phyloP scores from a whole-genome alignment of 306 rosid genomes.

The Hylodesmum podocarpum region DNA sequence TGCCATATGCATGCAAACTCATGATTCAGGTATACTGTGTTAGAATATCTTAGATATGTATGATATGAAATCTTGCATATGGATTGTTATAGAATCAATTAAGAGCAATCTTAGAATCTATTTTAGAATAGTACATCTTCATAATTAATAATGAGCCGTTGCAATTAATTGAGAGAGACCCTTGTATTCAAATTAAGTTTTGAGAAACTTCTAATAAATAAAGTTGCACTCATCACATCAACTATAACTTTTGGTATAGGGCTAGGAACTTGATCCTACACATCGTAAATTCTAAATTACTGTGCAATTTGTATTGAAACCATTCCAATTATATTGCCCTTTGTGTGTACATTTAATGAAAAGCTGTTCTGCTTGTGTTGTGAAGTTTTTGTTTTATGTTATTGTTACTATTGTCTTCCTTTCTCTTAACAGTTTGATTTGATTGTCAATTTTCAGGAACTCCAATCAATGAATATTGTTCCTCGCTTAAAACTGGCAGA shows the following conservation, averaged over 20 bases:
- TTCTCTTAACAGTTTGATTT: neutral
- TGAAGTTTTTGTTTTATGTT: neutral
- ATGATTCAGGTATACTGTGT: slow-evolving; percentile 68
- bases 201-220: neutral
- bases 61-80: neutral
- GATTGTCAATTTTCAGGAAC: slow-evolving; percentile 63
- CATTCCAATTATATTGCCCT: neutral
- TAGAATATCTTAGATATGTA: neutral
- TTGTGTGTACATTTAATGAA: neutral
- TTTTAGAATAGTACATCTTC: neutral
- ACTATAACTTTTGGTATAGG: neutral
- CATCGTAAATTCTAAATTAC: neutral
- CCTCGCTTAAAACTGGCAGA: slow-evolving; percentile 79
- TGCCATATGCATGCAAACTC: slow-evolving; percentile 98
- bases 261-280: neutral
- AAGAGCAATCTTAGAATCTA: neutral
- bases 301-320: neutral
- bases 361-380: neutral
- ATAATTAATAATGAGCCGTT: neutral
- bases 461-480: slow-evolving; percentile 89
- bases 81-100: neutral
- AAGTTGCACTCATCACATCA: neutral
- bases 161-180: neutral
- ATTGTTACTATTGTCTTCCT: neutral
- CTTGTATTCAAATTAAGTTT: neutral